Base-by-base conservation (phyloP, 768 basidiomycete species). In the Phanerochaete sordida region DNA sequence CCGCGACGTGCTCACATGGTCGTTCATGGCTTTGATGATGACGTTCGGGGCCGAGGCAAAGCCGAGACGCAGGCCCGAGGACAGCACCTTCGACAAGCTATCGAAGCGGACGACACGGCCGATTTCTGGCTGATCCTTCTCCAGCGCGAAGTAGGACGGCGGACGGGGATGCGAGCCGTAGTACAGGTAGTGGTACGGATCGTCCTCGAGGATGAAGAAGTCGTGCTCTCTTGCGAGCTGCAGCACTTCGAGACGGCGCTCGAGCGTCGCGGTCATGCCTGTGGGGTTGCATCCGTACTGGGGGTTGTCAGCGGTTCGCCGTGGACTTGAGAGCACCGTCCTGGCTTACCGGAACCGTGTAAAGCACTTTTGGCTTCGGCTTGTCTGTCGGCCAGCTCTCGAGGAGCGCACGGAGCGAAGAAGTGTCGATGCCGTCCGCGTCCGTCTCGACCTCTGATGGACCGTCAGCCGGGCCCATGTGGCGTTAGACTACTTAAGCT, bases 51-150 rank as follows among this genome's bases (percentile, higher is more conserved):
- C 93, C 8, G 88, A 85, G 2, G 83, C 85, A 68, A 90, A 94
- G 8, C 93, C 94, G 61, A 95, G 79, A 21, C 91, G 85, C 68
- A 93, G 83, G 13, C 91, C 90, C 23, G 86, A 81, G 19, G 86
- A 87, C 23, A 87, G 78, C 45, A 95, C 77, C 76, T 97, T 97
- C 57, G 90, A 93, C 56, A 96, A 79, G 68, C 90, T 93, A 70
- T 97, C 95, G 70, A 96, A 93, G 43, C 95, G 84, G 21, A 96
- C 66, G 39, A 96, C 93, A 13, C 87, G 84, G 2, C 95, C 95
- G 24, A 83, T 80, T 65, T 85, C 82, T 37, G 81, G 78, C 63
- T 83, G 81, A 55, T 84, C 80, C 13, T 76, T 77, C 72, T 97
- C 95, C 37, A 96, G 79, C 39, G 83, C 78, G 68, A 95, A 94